These are phyloP conservation scores for Durio zibethinus DNA, from an alignment of 345 rosid species.

Conservation along the genomic window DNA sequence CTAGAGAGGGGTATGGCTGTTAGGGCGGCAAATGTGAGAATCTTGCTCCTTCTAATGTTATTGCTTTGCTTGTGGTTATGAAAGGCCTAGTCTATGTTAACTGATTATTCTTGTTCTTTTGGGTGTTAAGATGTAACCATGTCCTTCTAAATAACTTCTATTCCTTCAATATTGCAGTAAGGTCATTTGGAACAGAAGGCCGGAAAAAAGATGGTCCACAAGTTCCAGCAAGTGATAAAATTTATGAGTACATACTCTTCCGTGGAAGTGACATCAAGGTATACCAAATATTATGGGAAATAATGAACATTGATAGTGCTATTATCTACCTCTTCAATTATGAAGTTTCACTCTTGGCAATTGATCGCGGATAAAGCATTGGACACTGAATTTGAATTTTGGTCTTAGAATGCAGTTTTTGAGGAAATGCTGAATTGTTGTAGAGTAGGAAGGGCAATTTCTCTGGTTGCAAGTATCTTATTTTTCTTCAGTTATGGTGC, in stretches of 20 bases:
- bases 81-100: neutral
- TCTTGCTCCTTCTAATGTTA: neutral
- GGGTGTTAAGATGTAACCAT: neutral
- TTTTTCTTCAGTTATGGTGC: neutral
- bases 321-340: neutral
- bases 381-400: neutral
- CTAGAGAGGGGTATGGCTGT: neutral
- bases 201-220: conserved; percentile 75
- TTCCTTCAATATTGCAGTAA: conserved; percentile 38
- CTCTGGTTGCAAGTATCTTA: neutral
- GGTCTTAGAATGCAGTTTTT: neutral
- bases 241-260: conserved; percentile 73
- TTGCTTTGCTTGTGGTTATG: neutral
- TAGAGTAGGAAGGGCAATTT: neutral
- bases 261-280: conserved; percentile 84
- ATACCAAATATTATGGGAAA: neutral
- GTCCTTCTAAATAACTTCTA: neutral
- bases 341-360: neutral
- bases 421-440: neutral
- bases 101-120: neutral
- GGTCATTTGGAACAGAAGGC: conserved; percentile 80
- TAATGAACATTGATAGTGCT: neutral
- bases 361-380: neutral
- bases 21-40: neutral
- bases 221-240: conserved; percentile 62